phyloP scores from a whole-genome alignment of 2,329 filamentous ascomycete genomes.

The Calonectria naviculata region DNA sequence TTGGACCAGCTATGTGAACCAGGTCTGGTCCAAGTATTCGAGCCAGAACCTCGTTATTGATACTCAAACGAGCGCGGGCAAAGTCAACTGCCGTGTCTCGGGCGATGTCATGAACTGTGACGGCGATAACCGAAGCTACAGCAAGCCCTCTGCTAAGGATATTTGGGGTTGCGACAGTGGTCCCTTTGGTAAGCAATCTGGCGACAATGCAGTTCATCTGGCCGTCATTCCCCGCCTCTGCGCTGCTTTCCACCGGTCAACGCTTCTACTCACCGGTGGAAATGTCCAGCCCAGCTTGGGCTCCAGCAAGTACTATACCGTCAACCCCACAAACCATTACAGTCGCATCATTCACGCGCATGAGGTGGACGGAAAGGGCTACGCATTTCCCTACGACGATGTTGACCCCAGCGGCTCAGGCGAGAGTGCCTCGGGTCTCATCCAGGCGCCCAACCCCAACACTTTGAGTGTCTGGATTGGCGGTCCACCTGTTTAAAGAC shows the following conservation, averaged over 20 bases:
- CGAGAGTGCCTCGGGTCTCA: constrained; percentile 33
- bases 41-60: constrained; percentile 52
- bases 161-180: constrained; percentile 64
- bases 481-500: background rate
- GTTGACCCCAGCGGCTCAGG: constrained; percentile 66
- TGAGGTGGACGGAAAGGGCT: constrained; percentile 69
- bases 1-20: constrained; percentile 56
- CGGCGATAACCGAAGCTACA: constrained; percentile 54
- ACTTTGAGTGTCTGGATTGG: background rate
- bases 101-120: constrained; percentile 50
- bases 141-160: constrained; percentile 54
- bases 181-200: constrained; percentile 50
- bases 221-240: constrained; percentile 60
- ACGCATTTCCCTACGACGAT: constrained; percentile 77
- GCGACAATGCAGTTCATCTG: constrained; percentile 52
- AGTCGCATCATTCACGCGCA: constrained; percentile 68
- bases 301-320: constrained; percentile 54
- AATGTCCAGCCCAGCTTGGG: constrained; percentile 55
- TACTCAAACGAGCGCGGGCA: constrained; percentile 53
- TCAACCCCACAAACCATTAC: constrained; percentile 64
- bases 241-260: constrained; percentile 59
- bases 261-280: constrained; percentile 57
- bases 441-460: background rate
- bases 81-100: constrained; percentile 52
- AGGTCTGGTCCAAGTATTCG: constrained; percentile 58